Evolutionary conservation across 2,329 filamentous ascomycete species (phyloP).

Genomic region (Claviceps lovelessii): DNA sequence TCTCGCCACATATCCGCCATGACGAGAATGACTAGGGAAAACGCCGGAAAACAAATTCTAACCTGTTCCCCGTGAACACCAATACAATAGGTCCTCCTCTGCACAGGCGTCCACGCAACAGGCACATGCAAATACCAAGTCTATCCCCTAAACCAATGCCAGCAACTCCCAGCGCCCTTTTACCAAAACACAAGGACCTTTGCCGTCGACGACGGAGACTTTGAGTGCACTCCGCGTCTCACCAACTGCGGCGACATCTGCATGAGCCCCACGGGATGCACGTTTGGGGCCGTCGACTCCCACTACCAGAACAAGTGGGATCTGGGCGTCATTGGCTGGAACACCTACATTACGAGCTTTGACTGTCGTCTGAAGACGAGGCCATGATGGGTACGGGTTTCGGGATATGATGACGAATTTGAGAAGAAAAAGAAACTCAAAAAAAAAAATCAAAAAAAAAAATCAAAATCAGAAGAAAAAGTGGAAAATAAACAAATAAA

Average conservation of each 20-base stretch:
- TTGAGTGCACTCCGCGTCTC: conserved; percentile 33
- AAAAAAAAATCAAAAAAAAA: too few species aligned
- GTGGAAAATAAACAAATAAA: too few species aligned
- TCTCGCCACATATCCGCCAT: neutral
- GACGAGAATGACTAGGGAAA: neutral
- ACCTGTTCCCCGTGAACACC: too few species aligned
- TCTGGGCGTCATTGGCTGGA: conserved; percentile 30
- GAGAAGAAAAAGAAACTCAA: too few species aligned
- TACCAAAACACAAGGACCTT: conserved; percentile 32
- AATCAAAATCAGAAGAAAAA: too few species aligned
- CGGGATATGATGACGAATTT: neutral
- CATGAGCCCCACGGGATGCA: conserved; percentile 37
- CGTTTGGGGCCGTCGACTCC: conserved; percentile 33
- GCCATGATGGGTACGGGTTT: neutral
- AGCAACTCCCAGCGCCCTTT: conserved; percentile 29
- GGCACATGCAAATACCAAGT: conserved; percentile 30
- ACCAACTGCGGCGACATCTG: conserved; percentile 29
- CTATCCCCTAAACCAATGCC: conserved; percentile 30
- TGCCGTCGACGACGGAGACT: conserved; percentile 33
- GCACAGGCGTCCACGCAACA: conserved; percentile 35
- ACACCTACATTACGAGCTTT: conserved; percentile 23
- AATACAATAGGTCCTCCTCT: conserved; percentile 33
- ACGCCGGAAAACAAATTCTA: neutral
- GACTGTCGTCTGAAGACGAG: conserved; percentile 13
- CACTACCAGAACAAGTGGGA: conserved; percentile 32